phyloP scores from a whole-genome alignment of 2,329 filamentous ascomycete species.

The Neurospora sp. region DNA sequence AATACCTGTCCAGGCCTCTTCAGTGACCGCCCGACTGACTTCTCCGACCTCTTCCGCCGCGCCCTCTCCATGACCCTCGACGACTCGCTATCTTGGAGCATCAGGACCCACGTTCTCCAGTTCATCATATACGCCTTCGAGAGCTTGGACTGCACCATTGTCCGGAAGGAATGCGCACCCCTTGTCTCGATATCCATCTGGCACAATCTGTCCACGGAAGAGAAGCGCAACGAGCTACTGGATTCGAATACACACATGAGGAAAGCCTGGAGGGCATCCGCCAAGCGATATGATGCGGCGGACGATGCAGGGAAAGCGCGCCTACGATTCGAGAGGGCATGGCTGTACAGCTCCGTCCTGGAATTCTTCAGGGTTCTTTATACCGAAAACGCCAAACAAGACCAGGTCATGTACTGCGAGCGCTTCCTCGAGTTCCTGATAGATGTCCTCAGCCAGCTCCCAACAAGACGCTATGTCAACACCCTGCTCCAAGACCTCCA shows the following conservation, averaged over 20 bases:
- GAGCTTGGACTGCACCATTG: constrained; percentile 76
- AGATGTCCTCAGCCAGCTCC: constrained; percentile 86
- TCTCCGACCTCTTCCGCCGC: constrained; percentile 81
- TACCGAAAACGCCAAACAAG: constrained; percentile 38
- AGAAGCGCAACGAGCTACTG: constrained; percentile 61
- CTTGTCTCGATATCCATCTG: constrained; percentile 91
- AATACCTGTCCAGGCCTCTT: constrained; percentile 53
- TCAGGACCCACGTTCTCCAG: constrained; percentile 74
- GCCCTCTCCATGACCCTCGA: constrained; percentile 80
- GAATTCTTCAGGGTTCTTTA: constrained; percentile 74
- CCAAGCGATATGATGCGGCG: constrained; percentile 77
- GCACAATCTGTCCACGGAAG: constrained; percentile 80
- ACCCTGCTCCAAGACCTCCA: constrained; percentile 79
- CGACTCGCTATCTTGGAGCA: constrained; percentile 49
- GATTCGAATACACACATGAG: constrained; percentile 63
- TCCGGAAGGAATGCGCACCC: constrained; percentile 93
- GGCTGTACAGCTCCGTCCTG: constrained; percentile 78
- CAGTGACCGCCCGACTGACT: constrained; percentile 64
- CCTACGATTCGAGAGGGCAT: constrained; percentile 82
- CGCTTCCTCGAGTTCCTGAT: constrained; percentile 85
- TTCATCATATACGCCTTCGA: constrained; percentile 92
- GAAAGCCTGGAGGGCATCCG: constrained; percentile 83
- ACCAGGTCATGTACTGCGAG: constrained; percentile 75
- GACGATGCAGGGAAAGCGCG: constrained; percentile 71
- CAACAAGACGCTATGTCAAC: constrained; percentile 89